A percentile compares a stretch with the other conserved stretches of the same genome.
These are phyloP conservation scores for Ampelomyces quisqualis DNA, from an alignment of 2,329 filamentous ascomycete species.

Conservation along the genomic window DNA sequence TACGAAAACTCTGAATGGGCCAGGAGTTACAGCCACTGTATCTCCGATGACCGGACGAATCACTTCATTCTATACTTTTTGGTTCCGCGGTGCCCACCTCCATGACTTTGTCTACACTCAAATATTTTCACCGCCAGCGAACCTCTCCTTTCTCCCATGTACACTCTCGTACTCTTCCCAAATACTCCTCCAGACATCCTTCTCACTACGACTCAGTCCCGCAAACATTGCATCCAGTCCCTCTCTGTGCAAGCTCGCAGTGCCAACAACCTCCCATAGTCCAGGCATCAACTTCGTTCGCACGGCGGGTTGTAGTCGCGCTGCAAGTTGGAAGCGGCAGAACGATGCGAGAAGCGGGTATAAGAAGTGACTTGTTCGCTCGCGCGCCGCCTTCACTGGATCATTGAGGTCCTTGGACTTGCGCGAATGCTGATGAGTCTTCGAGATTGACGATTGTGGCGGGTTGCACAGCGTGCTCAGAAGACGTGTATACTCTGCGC, in stretches of 20 bases:
- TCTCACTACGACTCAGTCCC: constrained; percentile 35
- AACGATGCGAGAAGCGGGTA: constrained; percentile 61
- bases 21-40: no score
- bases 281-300: constrained; percentile 61
- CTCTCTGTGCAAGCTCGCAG: constrained; percentile 34
- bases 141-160: constrained; percentile 22
- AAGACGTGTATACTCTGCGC: constrained; percentile 55
- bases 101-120: no score
- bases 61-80: no score
- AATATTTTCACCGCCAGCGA: no score
- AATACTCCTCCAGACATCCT: constrained; percentile 41
- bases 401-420: constrained; percentile 54
- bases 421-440: constrained; percentile 37
- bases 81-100: no score
- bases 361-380: constrained; percentile 58
- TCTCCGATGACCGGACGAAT: no score
- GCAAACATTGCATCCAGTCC: constrained; percentile 42
- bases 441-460: constrained; percentile 57
- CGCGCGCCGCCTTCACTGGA: constrained; percentile 59
- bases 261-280: constrained; percentile 45
- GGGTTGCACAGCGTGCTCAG: constrained; percentile 63
- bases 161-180: constrained; percentile 41
- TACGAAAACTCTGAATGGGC: no score
- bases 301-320: constrained; percentile 52
- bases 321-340: constrained; percentile 54